Evolutionary conservation across 139 green algal species (phyloP), one percentile per base, ranked within the genome.

Genomic region (Tetratostichococcus sp.): DNA sequence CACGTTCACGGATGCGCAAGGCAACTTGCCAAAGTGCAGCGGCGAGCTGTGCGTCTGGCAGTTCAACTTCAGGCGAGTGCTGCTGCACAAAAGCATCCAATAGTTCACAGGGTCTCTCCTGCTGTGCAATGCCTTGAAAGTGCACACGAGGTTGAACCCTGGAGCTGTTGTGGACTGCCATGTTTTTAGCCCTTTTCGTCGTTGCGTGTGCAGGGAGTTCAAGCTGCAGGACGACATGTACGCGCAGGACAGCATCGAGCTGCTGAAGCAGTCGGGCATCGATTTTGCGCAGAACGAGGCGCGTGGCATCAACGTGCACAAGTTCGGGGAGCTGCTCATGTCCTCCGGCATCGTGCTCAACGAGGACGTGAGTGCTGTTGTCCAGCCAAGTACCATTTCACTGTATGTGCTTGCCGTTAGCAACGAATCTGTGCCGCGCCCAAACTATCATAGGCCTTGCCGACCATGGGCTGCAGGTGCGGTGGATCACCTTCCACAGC

Each of bases 311-410:
- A 92, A 99, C 67, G 89, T 97, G 65, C 81, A 90, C 70, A 82
- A 84, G 19, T 99, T 99, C 83, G 96, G 91, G 21, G 96, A 99
- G 85, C 82, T 98, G 74, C 85, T 99, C 6, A 99, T 97, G 84
- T 92, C 89, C 11, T 96, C 86, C 25, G 96, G 96, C 14, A 91
- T 99, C 35, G 96, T 99, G 35, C 81, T 99, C 28, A 98, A 97
- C 78, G 91, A 97, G 19, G 91, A 95, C 65, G 86, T 95, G 34
- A 79, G 77, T 67, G 50, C n/a, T n/a, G n/a, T n/a, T n/a, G n/a
- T n/a, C n/a, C n/a, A n/a, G n/a, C n/a, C n/a, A n/a, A n/a, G n/a
- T n/a, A n/a, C 14, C 17, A 25, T 26, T 26, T 2, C 14, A 62
- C 50, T 26, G 4, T 62, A 26, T 62, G 17, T 62, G 50, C 50